A percentile compares a stretch with the other conserved stretches of the same genome.
Evolutionary conservation across 2,329 filamentous ascomycete genomes (phyloP).

Genomic region (Xylariomycetidae sp.): DNA sequence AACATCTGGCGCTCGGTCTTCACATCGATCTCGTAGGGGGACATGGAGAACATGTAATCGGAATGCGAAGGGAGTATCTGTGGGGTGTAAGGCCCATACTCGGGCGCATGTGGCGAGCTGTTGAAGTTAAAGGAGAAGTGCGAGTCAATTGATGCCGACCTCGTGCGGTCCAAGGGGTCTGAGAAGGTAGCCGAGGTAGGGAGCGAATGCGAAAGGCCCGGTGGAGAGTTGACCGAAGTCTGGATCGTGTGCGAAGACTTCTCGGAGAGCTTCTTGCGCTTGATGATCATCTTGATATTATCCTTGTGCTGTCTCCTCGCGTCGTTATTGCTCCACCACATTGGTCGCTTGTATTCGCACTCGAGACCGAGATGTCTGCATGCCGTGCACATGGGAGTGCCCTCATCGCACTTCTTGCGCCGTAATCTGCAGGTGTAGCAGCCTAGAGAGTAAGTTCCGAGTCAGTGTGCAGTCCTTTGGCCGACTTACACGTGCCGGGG

Average conservation of each 20-base stretch:
- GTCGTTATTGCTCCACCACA: slow-evolving; percentile 97
- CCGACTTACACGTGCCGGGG: slow-evolving; percentile 16
- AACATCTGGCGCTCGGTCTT: slow-evolving; percentile 94
- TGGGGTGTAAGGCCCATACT: slow-evolving; percentile 58
- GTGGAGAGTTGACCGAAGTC: slow-evolving; percentile 62
- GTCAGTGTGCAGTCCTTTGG: slow-evolving; percentile 26
- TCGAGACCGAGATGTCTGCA: slow-evolving; percentile 72
- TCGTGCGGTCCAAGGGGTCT: slow-evolving; percentile 66
- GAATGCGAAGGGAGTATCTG: slow-evolving; percentile 53
- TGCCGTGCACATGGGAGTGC: slow-evolving; percentile 56
- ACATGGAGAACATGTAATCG: slow-evolving; percentile 54
- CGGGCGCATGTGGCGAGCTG: slow-evolving; percentile 48
- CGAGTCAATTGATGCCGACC: slow-evolving; percentile 76
- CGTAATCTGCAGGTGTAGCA: slow-evolving; percentile 66
- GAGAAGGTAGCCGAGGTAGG: slow-evolving; percentile 78
- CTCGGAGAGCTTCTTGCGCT: slow-evolving; percentile 90
- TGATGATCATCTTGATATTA: slow-evolving; percentile 94
- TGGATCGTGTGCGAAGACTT: slow-evolving; percentile 62
- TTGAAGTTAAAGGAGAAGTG: slow-evolving; percentile 75
- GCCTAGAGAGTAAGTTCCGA: slow-evolving; percentile 34
- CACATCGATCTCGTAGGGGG: slow-evolving; percentile 90
- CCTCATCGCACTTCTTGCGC: slow-evolving; percentile 67
- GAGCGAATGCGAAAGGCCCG: slow-evolving; percentile 74
- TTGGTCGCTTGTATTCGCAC: slow-evolving; percentile 94
- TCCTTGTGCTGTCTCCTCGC: slow-evolving; percentile 85